phyloP scores from a whole-genome alignment of 176 grass and related monocot species.

The Puccinellia tenuiflora region DNA sequence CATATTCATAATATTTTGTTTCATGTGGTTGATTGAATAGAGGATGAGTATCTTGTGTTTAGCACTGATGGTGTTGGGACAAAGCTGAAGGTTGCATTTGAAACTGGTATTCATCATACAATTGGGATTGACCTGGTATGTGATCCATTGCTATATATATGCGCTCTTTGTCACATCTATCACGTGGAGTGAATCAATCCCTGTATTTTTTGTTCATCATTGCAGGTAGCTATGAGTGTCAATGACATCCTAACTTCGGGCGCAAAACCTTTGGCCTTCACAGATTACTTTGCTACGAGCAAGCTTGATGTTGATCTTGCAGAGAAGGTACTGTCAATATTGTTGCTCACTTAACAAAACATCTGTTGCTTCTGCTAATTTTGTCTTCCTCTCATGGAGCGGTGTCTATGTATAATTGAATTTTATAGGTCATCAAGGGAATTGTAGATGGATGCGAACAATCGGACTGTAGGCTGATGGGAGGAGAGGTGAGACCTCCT shows the following conservation, averaged over 20 bases:
- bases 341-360: background rate
- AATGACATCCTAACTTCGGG: slow-evolving; percentile 94
- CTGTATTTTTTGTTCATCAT: background rate
- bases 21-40: slow-evolving; percentile 34
- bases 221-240: slow-evolving; percentile 95
- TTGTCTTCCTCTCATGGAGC: background rate
- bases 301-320: slow-evolving; percentile 86
- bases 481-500: slow-evolving; percentile 69
- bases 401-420: background rate
- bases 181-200: background rate
- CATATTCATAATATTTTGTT: background rate
- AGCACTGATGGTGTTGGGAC: slow-evolving; percentile 88
- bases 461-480: slow-evolving; percentile 57
- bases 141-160: background rate
- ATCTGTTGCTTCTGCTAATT: background rate
- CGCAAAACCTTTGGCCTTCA: slow-evolving; percentile 79
- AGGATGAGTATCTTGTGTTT: slow-evolving; percentile 63
- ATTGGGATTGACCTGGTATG: slow-evolving; percentile 92
- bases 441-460: slow-evolving; percentile 86
- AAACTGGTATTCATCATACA: slow-evolving; percentile 90
- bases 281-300: slow-evolving; percentile 80
- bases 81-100: slow-evolving; percentile 97
- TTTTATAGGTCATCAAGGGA: slow-evolving; percentile 76
- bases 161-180: background rate
- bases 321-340: slow-evolving; percentile 55